Evolutionary conservation across 2,329 filamentous ascomycete species (phyloP).

Genomic region (Pseudogymnoascus sp.): DNA sequence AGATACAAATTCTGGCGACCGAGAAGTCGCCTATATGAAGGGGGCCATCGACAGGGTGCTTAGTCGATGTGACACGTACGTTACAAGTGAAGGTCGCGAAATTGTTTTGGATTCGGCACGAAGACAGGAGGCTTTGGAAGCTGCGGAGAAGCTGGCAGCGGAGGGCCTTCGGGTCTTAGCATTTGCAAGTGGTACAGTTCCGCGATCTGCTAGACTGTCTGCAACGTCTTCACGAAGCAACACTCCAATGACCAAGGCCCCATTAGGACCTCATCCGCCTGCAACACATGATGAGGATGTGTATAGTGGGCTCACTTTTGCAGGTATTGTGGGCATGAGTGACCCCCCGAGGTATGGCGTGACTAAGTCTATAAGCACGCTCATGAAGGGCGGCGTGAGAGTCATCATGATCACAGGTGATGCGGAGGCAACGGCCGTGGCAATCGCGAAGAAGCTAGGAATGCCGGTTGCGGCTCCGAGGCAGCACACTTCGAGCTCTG

Average conservation of each 20-base stretch:
- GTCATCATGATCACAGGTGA: conserved; percentile 99
- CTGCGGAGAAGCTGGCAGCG: conserved; percentile 78
- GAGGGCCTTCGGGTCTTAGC: conserved; percentile 86
- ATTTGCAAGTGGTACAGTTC: conserved; percentile 77
- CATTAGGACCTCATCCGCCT: conserved; percentile 17
- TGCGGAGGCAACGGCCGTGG: conserved; percentile 86
- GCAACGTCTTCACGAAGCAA: conserved; percentile 39
- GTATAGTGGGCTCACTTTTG: conserved; percentile 80
- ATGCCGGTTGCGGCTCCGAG: conserved; percentile 66
- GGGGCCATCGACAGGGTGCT: conserved; percentile 85
- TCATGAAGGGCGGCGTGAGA: conserved; percentile 91
- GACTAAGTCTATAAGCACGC: conserved; percentile 74
- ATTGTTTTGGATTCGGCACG: conserved; percentile 72
- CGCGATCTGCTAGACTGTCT: conserved; percentile 35
- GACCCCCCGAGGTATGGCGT: conserved; percentile 90
- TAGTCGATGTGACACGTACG: conserved; percentile 80
- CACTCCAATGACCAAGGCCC: conserved; percentile 38
- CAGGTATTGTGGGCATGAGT: conserved; percentile 92
- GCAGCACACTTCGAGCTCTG: conserved; percentile 46
- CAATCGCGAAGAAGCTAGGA: conserved; percentile 89
- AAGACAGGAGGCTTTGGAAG: conserved; percentile 65
- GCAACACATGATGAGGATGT: conserved; percentile 56
- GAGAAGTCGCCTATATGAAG: conserved; percentile 89
- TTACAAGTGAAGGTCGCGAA: conserved; percentile 79
- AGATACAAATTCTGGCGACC: conserved; percentile 37